Conservation (phyloP, 176 grass and related monocot species). For the Oryza coarctata region DNA sequence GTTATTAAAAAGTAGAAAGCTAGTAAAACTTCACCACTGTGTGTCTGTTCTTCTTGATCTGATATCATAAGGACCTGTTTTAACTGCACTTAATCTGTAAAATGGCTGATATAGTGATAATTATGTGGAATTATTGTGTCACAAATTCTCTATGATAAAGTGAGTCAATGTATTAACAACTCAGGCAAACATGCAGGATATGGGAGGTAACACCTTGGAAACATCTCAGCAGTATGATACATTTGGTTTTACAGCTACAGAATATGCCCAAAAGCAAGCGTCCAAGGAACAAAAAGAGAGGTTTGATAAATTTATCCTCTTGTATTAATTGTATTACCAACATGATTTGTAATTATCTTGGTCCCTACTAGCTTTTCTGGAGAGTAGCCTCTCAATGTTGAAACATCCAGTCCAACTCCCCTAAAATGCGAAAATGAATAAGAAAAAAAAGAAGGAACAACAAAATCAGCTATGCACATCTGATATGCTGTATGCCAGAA, state of each 20-base stretch:
- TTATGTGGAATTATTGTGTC: constrained; percentile 5
- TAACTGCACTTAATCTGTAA: neutral
- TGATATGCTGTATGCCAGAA: neutral
- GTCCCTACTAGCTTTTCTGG: neutral
- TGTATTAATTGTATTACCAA: neutral
- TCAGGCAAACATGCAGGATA: constrained; percentile 49
- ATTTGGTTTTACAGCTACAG: constrained; percentile 88
- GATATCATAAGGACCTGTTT: neutral
- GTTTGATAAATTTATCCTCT: constrained; percentile 43
- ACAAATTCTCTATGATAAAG: neutral
- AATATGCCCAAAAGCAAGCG: constrained; percentile 73
- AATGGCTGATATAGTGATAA: neutral
- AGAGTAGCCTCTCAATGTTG: neutral
- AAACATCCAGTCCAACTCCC: neutral
- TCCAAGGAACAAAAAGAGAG: constrained; percentile 86
- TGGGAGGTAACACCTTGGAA: constrained; percentile 84
- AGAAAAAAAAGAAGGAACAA: neutral
- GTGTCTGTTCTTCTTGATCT: constrained; percentile 2
- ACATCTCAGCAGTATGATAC: constrained; percentile 94
- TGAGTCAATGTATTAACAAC: constrained; percentile 13
- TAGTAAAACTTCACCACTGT: neutral
- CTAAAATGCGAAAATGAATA: neutral
- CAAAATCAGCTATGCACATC: neutral
- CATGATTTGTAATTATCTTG: constrained; percentile 11
- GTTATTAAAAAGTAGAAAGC: constrained; percentile 9